Percentiles rank a stretch among this genome's conserved stretches.
These are phyloP conservation scores for Acorus calamus DNA, from an alignment of 106 monocot genomes.

Conservation along the genomic window DNA sequence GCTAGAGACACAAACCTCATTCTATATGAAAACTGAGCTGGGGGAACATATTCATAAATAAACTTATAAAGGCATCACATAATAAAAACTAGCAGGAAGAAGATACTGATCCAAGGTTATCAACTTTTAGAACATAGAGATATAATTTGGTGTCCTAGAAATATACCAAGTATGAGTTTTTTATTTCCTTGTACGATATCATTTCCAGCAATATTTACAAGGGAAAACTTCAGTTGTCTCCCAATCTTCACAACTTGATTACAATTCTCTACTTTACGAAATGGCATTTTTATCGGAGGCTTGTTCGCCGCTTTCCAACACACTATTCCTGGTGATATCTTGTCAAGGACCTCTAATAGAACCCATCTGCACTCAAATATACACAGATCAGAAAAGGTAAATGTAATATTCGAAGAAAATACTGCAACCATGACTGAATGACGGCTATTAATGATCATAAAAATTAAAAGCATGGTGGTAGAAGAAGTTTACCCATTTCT, in stretches of 20 bases:
- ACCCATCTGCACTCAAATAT: constrained; percentile 39
- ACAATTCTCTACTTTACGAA: constrained; percentile 88
- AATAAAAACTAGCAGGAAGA: no score
- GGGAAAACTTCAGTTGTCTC: constrained; percentile 75
- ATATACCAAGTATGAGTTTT: constrained; percentile 73
- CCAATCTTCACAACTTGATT: constrained; percentile 89
- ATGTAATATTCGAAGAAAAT: no score
- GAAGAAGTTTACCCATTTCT: constrained; percentile 55
- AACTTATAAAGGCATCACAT: no score
- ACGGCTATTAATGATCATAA: not conserved
- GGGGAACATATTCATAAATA: no score
- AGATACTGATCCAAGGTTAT: no score
- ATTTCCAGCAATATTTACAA: constrained; percentile 89
- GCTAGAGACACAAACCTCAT: no score
- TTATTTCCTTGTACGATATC: constrained; percentile 94
- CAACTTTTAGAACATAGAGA: not conserved
- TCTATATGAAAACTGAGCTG: no score
- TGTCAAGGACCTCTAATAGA: constrained; percentile 77
- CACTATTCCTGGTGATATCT: constrained; percentile 61
- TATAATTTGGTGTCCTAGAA: not conserved
- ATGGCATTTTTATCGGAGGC: constrained; percentile 91
- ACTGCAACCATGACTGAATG: no score
- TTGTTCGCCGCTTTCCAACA: constrained; percentile 75
- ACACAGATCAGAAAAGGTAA: no score
- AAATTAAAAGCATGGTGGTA: not conserved